Conservation (phyloP, 805 yeast species). For the Starmerella riodocensis region DNA sequence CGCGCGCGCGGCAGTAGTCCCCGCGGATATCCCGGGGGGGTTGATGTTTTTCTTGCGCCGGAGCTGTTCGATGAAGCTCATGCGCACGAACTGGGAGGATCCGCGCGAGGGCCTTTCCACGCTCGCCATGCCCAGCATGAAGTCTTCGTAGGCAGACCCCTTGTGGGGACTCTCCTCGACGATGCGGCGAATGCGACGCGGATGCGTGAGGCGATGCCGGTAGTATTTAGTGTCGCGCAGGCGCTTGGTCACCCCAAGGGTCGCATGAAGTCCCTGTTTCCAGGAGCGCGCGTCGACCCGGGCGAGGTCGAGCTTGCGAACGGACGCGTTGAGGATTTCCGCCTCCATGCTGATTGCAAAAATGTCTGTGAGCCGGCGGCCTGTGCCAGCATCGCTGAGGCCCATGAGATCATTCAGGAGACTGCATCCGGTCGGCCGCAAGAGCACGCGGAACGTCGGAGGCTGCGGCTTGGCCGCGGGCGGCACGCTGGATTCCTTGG, state of each 20-base stretch:
- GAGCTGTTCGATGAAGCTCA: conserved; percentile 79
- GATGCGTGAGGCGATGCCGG: conserved; percentile 27
- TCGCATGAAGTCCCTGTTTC: conserved; percentile 28
- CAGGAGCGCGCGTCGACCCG: conserved; percentile 38
- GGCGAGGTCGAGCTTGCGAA: conserved; percentile 61
- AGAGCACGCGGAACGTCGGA: conserved; percentile 59
- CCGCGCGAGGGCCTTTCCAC: conserved; percentile 31
- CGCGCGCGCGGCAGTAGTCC: not conserved
- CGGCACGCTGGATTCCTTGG: not conserved
- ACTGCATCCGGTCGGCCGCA: conserved; percentile 69
- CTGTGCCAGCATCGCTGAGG: conserved; percentile 61
- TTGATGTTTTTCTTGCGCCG: conserved; percentile 41
- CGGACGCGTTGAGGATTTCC: conserved; percentile 68
- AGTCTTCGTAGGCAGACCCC: conserved; percentile 74
- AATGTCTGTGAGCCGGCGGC: conserved; percentile 56
- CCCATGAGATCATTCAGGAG: conserved; percentile 73
- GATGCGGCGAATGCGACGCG: conserved; percentile 32
- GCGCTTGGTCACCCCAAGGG: not conserved
- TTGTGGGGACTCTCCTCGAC: conserved; percentile 66
- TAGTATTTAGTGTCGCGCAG: conserved; percentile 1
- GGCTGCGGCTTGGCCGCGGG: conserved; percentile 29
- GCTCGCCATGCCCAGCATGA: conserved; percentile 62
- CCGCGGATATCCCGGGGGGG: conserved; percentile 26
- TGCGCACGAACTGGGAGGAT: conserved; percentile 58
- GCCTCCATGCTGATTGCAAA: conserved; percentile 73